Percentiles rank a stretch among this genome's conserved stretches.
Conservation (phyloP, 2,329 filamentous ascomycete genomes). For the Alternaria sp. region DNA sequence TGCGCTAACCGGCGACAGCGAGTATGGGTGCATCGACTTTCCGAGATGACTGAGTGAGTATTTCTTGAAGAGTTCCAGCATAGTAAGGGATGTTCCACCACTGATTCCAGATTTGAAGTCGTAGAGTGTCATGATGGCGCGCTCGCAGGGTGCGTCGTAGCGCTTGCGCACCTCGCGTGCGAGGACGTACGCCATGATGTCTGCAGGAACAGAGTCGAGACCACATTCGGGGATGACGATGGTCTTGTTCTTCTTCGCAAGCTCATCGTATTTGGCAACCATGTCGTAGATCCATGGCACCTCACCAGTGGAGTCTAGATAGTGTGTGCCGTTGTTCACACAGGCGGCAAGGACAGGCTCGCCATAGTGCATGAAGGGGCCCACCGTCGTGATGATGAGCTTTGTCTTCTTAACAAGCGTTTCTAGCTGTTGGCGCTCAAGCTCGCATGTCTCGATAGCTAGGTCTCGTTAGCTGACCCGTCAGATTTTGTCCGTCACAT, state of each 20-base stretch:
- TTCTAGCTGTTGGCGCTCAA: slow-evolving; percentile 59
- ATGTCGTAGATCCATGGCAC: slow-evolving; percentile 69
- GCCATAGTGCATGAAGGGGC: slow-evolving; percentile 70
- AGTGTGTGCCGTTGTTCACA: slow-evolving; percentile 69
- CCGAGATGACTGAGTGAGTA: slow-evolving; percentile 56
- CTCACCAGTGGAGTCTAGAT: slow-evolving; percentile 71
- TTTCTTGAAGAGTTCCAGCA: slow-evolving; percentile 62
- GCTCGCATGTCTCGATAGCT: slow-evolving; percentile 49
- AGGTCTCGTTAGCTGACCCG: slow-evolving; percentile 2
- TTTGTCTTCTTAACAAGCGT: slow-evolving; percentile 61
- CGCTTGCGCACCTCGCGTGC: slow-evolving; percentile 60
- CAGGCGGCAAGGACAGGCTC: slow-evolving; percentile 69
- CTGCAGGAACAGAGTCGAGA: slow-evolving; percentile 66
- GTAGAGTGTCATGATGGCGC: slow-evolving; percentile 61
- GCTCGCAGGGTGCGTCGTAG: slow-evolving; percentile 56
- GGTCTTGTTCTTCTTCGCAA: slow-evolving; percentile 64
- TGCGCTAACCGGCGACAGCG: slow-evolving; percentile 55
- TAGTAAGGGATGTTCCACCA: slow-evolving; percentile 69
- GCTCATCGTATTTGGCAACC: slow-evolving; percentile 65
- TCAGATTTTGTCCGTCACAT: neutral
- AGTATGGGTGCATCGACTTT: slow-evolving; percentile 58
- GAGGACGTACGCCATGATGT: slow-evolving; percentile 62
- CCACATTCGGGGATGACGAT: slow-evolving; percentile 67
- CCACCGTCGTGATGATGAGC: slow-evolving; percentile 66
- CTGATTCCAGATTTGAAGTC: slow-evolving; percentile 57